These are phyloP conservation scores for Pyricularia sp. DNA, from an alignment of 2,329 filamentous ascomycete species.

Conservation along the genomic window DNA sequence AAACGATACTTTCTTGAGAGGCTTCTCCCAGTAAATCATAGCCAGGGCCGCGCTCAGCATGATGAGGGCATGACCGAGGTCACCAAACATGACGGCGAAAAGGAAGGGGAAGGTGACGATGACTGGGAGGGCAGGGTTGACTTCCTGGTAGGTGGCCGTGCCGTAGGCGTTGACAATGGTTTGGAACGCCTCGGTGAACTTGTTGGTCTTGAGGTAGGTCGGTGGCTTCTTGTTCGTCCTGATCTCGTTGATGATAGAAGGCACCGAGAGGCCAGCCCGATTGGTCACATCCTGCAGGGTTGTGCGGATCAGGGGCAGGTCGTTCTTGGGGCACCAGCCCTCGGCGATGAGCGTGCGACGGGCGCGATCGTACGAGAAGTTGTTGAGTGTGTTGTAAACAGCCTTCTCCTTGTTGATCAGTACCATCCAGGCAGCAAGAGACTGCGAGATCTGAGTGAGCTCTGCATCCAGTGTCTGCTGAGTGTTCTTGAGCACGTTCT, in stretches of 20 bases:
- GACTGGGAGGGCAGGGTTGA: slow-evolving; percentile 89
- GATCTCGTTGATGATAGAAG: slow-evolving; percentile 97
- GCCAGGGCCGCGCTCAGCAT: slow-evolving; percentile 73
- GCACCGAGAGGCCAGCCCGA: slow-evolving; percentile 86
- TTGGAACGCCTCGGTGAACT: slow-evolving; percentile 95
- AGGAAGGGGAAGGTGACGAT: slow-evolving; percentile 99
- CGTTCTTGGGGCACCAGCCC: slow-evolving; percentile 92
- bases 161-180: slow-evolving; percentile 98
- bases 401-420: slow-evolving; percentile 97
- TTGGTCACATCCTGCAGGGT: slow-evolving; percentile 96
- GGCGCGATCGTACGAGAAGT: slow-evolving; percentile 92
- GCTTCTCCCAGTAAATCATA: slow-evolving; percentile 96
- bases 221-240: slow-evolving; percentile 94
- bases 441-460: slow-evolving; percentile 83
- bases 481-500: slow-evolving; percentile 87
- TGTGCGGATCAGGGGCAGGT: slow-evolving; percentile 75
- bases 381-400: slow-evolving; percentile 88
- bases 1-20: slow-evolving; percentile 80
- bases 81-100: slow-evolving; percentile 99
- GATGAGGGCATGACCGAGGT: slow-evolving; percentile 84
- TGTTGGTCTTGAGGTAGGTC: slow-evolving; percentile 96
- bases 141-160: slow-evolving; percentile 91
- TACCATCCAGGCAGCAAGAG: slow-evolving; percentile 92
- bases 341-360: slow-evolving; percentile 94
- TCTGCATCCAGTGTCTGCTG: slow-evolving; percentile 89